A percentile compares a stretch with the other conserved stretches of the same genome.
Conservation (phyloP, 306 rosid genomes). For the Ziziphus jujuba region DNA sequence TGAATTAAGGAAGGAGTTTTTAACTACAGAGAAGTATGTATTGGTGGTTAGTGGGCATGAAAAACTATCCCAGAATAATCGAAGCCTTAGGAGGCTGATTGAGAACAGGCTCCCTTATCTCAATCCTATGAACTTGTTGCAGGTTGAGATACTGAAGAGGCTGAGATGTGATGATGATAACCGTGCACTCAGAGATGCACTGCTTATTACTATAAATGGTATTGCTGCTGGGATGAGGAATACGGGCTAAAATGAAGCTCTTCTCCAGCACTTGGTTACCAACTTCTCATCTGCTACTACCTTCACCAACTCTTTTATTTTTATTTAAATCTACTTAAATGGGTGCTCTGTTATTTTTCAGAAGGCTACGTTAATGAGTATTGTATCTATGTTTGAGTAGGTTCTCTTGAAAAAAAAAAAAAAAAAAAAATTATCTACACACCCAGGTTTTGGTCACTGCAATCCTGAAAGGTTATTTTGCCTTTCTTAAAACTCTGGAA, state of each 20-base stretch:
- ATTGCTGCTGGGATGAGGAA: conserved; percentile 98
- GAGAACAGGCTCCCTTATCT: conserved; percentile 89
- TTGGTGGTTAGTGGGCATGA: conserved; percentile 79
- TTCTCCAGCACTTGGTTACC: conserved; percentile 17
- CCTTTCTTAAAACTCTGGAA: too few species aligned
- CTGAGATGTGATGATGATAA: conserved; percentile 72
- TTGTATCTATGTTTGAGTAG: too few species aligned
- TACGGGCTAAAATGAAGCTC: conserved; percentile 55
- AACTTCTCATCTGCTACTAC: background rate
- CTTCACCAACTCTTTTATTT: too few species aligned
- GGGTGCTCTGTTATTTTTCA: too few species aligned
- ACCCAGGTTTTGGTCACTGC: too few species aligned
- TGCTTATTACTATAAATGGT: conserved; percentile 90
- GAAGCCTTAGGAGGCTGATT: conserved; percentile 85
- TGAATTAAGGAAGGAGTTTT: conserved; percentile 61
- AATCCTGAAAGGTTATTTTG: too few species aligned
- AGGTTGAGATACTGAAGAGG: conserved; percentile 90
- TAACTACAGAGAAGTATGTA: conserved; percentile 61
- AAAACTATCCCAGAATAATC: conserved; percentile 69
- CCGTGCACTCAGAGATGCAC: conserved; percentile 74
- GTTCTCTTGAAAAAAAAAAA: too few species aligned
- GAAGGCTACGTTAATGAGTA: too few species aligned
- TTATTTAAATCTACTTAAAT: too few species aligned
- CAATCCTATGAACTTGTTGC: conserved; percentile 88
- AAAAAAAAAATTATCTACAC: too few species aligned